phyloP scores from a whole-genome alignment of 306 rosid genomes.

The Quercus ilex region DNA sequence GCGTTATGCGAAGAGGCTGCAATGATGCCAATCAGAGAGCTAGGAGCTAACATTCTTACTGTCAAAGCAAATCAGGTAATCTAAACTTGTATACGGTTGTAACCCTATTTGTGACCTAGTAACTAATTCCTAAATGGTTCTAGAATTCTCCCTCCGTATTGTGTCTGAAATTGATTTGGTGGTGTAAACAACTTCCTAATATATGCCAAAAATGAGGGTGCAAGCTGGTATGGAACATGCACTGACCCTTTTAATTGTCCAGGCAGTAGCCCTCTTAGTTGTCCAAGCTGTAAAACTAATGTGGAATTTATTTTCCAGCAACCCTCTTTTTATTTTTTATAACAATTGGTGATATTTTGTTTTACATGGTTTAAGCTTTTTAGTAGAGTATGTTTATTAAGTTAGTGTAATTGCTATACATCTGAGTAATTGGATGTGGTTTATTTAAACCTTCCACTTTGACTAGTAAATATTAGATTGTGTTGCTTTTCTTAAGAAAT shows the following conservation, averaged over 20 bases:
- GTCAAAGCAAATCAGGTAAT: constrained; percentile 80
- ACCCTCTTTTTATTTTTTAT: not conserved
- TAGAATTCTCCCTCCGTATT: not conserved
- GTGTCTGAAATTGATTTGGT: not conserved
- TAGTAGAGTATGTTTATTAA: no score
- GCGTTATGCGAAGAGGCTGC: constrained; percentile 99
- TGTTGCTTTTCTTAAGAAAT: not conserved
- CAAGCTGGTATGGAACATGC: not conserved
- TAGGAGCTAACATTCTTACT: constrained; percentile 83
- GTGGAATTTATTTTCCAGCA: not conserved
- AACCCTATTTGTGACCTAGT: not conserved
- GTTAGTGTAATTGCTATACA: no score
- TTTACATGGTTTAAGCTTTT: no score
- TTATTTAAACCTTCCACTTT: no score
- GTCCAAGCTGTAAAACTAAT: not conserved
- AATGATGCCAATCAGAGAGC: constrained; percentile 97
- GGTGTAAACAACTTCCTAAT: not conserved
- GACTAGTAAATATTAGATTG: no score
- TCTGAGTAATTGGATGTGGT: no score
- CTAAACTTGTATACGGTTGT: constrained; percentile 2
- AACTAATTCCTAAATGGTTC: not conserved
- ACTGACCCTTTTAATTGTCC: not conserved
- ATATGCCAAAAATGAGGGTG: not conserved
- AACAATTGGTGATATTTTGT: no score
- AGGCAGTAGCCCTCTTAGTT: not conserved